These are phyloP conservation scores for Neoboletus brunneissimus DNA, from an alignment of 768 basidiomycete genomes.

Conservation along the genomic window DNA sequence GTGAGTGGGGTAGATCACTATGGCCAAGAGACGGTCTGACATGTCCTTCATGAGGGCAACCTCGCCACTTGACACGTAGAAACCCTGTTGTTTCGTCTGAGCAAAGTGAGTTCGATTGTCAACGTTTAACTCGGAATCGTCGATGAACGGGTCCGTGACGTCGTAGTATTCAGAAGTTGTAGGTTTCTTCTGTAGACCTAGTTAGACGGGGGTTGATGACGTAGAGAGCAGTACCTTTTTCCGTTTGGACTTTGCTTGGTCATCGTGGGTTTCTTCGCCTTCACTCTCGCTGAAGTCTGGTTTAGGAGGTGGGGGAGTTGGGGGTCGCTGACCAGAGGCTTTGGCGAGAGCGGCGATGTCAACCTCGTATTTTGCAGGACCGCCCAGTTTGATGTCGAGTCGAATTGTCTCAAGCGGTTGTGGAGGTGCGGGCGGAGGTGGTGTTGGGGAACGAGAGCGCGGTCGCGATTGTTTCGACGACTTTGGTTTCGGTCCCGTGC, in stretches of 20 bases:
- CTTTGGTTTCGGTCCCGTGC: conserved; percentile 48
- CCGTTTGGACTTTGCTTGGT: conserved; percentile 33
- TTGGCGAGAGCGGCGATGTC: conserved; percentile 59
- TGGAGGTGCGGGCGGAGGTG: conserved; percentile 45
- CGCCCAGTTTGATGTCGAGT: conserved; percentile 66
- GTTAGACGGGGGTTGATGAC: conserved; percentile 11
- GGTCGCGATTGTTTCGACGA: conserved; percentile 43
- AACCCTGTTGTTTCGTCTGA: conserved; percentile 88
- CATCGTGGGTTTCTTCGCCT: conserved; percentile 42
- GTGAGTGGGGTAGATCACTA: conserved; percentile 10
- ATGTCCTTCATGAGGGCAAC: conserved; percentile 84
- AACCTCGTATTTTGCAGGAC: conserved; percentile 72
- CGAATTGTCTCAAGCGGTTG: conserved; percentile 62
- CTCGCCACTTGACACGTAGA: conserved; percentile 87
- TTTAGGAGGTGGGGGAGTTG: conserved; percentile 51
- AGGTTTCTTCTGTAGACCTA: conserved; percentile 43
- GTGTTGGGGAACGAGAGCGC: conserved; percentile 57
- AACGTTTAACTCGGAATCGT: conserved; percentile 89
- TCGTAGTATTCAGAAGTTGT: conserved; percentile 81
- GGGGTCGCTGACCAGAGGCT: conserved; percentile 60
- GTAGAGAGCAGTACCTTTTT: conserved; percentile 35
- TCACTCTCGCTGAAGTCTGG: conserved; percentile 57
- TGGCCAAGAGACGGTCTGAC: conserved; percentile 24
- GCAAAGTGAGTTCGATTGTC: conserved; percentile 91
- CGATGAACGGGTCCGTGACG: conserved; percentile 89